Evolutionary conservation across 2,329 filamentous ascomycete genomes (phyloP).

Genomic region (Diaporthe ilicicola): DNA sequence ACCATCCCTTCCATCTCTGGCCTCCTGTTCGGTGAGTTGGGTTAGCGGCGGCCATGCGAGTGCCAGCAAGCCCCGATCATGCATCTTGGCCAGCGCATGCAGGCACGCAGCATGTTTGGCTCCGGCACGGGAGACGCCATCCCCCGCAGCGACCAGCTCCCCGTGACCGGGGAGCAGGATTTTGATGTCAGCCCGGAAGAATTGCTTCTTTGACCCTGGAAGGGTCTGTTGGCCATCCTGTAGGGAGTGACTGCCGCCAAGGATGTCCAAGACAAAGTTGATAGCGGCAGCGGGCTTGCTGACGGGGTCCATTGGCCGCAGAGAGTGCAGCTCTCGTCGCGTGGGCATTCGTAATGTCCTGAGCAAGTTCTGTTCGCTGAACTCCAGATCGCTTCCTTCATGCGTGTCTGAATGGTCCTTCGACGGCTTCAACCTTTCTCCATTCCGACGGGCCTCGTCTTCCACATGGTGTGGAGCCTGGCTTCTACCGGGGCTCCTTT

Average conservation of each 20-base stretch:
- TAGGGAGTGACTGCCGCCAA: not conserved
- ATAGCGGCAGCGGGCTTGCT: not conserved
- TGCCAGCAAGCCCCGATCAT: not conserved
- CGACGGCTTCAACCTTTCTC: not conserved
- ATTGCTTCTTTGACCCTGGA: not conserved
- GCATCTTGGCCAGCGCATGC: constrained; percentile 9
- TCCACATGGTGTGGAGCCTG: no score
- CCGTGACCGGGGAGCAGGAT: not conserved
- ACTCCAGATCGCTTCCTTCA: no score
- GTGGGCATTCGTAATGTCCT: not conserved
- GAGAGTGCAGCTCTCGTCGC: not conserved
- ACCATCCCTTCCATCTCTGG: not conserved
- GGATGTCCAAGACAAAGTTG: not conserved
- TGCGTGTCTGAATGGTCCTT: not conserved
- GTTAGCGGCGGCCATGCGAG: not conserved
- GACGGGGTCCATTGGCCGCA: not conserved
- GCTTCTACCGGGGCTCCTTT: no score
- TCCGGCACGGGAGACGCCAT: not conserved
- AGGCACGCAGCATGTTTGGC: not conserved
- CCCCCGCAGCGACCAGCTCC: not conserved
- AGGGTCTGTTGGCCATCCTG: not conserved
- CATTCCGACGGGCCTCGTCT: no score
- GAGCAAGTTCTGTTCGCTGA: no score
- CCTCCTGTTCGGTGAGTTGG: not conserved
- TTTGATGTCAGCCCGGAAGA: not conserved